phyloP scores from a whole-genome alignment of 2,329 filamentous ascomycete species.

The Cadophora sp. region DNA sequence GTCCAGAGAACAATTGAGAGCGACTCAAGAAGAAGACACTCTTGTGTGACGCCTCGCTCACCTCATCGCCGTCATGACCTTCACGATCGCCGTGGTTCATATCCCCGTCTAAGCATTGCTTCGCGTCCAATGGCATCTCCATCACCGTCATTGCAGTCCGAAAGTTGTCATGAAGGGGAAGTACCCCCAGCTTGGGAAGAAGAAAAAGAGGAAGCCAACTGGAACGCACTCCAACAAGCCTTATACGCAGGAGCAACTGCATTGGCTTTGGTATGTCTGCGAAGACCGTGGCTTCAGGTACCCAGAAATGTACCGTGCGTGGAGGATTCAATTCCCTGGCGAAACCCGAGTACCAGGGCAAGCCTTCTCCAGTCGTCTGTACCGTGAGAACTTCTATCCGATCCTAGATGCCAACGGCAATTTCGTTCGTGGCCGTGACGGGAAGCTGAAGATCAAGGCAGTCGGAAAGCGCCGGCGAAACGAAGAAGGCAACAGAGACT shows the following conservation, averaged over 20 bases:
- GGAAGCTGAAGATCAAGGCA: background rate
- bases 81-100: background rate
- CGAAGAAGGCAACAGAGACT: background rate
- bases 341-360: background rate
- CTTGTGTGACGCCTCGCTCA: background rate
- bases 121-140: background rate
- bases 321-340: slow-evolving; percentile 5
- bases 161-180: background rate
- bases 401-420: slow-evolving; percentile 11
- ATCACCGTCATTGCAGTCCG: background rate
- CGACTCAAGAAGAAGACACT: background rate
- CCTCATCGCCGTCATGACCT: background rate
- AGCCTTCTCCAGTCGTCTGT: slow-evolving; percentile 14
- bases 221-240: slow-evolving; percentile 10
- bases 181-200: background rate
- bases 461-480: slow-evolving; percentile 7
- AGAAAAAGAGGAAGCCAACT: slow-evolving; percentile 4
- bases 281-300: slow-evolving; percentile 9
- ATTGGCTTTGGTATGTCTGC: slow-evolving; percentile 21
- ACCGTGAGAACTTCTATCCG: slow-evolving; percentile 17
- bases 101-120: background rate
- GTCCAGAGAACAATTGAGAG: background rate
- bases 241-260: slow-evolving; percentile 22
- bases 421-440: slow-evolving; percentile 1
- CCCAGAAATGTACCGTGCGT: background rate